Base-by-base conservation (phyloP, 2,329 filamentous ascomycete genomes). In the Orbilia brochopaga region DNA sequence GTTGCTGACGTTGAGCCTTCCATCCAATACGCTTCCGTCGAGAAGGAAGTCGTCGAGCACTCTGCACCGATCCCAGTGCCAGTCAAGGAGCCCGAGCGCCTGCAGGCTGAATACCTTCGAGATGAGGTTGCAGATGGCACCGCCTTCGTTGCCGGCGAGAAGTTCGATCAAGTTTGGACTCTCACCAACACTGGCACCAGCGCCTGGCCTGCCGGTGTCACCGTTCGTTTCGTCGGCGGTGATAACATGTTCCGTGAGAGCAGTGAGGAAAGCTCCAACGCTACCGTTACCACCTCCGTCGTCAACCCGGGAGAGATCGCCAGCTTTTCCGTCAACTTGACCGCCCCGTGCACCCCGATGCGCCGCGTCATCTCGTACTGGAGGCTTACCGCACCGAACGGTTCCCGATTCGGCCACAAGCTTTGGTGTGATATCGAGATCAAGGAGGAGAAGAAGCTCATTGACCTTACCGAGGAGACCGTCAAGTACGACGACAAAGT, bases 161-260 rank as follows among this genome's bases (percentile, higher is more conserved):
- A 88, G 32, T 96, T 99, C 78, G 86, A 90, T 76, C 92, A 99
- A 80, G 91, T 90, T 1, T 99, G 94, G 94, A 89, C 90, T 59
- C 85, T 99, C 44, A 88, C 88, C 77, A 99, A 99, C 78, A 88
- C 89, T 19, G 93, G 94, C 27, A 86, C 86, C 10, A 81, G 83
- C 55, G 80, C 87, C 11, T 99, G 94, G 94, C 94, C 94, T 40
- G 86, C 88, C 62, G 94, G 92, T 73, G 96, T 91, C 83, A 89
- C 88, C 64, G 90, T 97, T 76, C 91, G 90, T 80, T 97, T 92
- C 78, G 89, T 95, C 69, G 92, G 93, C 66, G 94, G 94, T 56
- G 93, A 97, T 79, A 92, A 93, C 81, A 97, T 99, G 94, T 91
- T 95, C 76, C 90, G 92, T 75, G 85, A 96, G 61, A 90, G 96